Percentiles rank a stretch among this genome's conserved stretches.
phyloP scores from a whole-genome alignment of 495 filamentous ascomycete genomes.

The Aspergillus nidulans region DNA sequence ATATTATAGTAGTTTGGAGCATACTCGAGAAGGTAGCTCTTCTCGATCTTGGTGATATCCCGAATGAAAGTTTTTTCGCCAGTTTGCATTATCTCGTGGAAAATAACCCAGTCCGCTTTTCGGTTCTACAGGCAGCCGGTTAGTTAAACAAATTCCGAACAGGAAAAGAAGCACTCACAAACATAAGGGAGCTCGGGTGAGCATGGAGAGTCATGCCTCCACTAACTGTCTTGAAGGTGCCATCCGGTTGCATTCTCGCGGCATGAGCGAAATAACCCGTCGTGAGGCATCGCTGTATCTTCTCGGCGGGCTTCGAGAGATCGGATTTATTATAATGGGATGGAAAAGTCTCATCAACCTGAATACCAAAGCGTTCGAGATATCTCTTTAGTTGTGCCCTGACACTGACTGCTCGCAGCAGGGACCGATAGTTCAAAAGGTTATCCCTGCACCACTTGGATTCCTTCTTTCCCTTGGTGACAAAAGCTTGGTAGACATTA shows the following conservation, averaged over 20 bases:
- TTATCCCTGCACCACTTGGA: constrained; percentile 83
- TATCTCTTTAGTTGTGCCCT: constrained; percentile 81
- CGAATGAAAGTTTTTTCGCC: constrained; percentile 86
- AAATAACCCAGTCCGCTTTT: constrained; percentile 97
- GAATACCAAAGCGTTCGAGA: constrained; percentile 78
- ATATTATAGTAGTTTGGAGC: constrained; percentile 78
- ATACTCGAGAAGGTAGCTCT: constrained; percentile 85
- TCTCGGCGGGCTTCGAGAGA: constrained; percentile 54
- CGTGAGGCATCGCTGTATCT: constrained; percentile 82
- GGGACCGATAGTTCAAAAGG: constrained; percentile 75
- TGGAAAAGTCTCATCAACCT: constrained; percentile 56
- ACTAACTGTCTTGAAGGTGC: constrained; percentile 77
- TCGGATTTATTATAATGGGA: constrained; percentile 25
- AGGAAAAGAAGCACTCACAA: constrained; percentile 50
- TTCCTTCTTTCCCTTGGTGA: constrained; percentile 81
- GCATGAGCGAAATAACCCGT: constrained; percentile 94
- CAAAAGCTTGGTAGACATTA: constrained; percentile 89
- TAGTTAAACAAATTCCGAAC: constrained; percentile 9
- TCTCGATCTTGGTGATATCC: constrained; percentile 89
- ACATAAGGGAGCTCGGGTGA: constrained; percentile 92
- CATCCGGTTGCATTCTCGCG: constrained; percentile 92
- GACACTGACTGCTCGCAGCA: constrained; percentile 81
- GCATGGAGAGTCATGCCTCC: constrained; percentile 72
- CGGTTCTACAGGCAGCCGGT: constrained; percentile 56
- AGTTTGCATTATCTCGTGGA: constrained; percentile 92